Conservation (phyloP, 352 stramenopile genomes). For the Phytopythium boreale region DNA sequence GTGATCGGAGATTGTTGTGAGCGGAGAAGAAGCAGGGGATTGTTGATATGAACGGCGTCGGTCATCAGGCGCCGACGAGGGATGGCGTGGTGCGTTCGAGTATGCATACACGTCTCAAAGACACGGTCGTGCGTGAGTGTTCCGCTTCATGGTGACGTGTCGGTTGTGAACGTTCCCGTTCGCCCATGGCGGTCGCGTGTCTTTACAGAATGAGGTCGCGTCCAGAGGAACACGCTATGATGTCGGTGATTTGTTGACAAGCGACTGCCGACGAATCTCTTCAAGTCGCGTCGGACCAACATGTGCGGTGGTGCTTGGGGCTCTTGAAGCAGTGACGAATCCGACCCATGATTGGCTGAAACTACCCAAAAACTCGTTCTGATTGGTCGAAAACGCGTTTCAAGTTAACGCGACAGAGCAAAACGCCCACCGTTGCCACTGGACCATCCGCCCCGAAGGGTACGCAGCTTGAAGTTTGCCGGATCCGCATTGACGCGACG, state of each 20-base stretch:
- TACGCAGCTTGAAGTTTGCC: too few species aligned
- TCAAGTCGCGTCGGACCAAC: background rate
- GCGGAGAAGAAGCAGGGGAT: background rate
- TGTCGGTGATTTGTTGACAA: background rate
- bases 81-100: background rate
- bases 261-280: too few species aligned
- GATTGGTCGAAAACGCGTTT: background rate
- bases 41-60: background rate
- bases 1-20: conserved; percentile 3
- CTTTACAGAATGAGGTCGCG: too few species aligned
- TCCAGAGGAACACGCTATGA: background rate
- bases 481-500: too few species aligned
- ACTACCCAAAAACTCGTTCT: background rate
- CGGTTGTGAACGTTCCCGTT: background rate
- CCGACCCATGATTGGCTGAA: background rate
- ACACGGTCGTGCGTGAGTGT: background rate
- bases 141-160: background rate
- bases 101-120: background rate
- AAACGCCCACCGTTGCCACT: too few species aligned
- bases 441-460: too few species aligned
- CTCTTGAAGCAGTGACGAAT: background rate
- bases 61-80: background rate
- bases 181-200: too few species aligned
- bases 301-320: background rate
- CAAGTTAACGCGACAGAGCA: background rate